Evolutionary conservation across 139 green algal species (phyloP).

Genomic region (Nannochloris sp.): DNA sequence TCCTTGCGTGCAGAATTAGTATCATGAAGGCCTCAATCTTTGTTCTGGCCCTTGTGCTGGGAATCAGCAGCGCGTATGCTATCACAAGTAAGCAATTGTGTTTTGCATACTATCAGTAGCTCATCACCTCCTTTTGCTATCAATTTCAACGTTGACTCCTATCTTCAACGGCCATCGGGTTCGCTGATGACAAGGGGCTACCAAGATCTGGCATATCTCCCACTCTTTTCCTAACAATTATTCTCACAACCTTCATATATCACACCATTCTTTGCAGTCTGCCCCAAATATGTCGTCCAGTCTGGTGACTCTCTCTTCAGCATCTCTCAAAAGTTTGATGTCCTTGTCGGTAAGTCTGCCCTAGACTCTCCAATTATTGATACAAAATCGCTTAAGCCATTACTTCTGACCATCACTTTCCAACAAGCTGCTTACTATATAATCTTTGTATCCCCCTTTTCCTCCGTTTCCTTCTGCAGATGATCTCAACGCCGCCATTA

Average conservation of each 20-base stretch:
- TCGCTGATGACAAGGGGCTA: no score
- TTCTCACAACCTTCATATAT: no score
- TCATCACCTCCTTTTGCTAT: no score
- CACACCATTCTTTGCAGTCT: no score
- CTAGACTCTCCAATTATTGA: not conserved
- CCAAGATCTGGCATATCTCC: no score
- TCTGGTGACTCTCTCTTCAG: slow-evolving; percentile 9
- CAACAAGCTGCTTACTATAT: no score
- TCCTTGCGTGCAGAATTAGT: not conserved
- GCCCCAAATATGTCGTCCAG: slow-evolving; percentile 16
- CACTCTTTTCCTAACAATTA: no score
- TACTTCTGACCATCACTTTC: no score
- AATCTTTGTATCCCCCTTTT: not conserved
- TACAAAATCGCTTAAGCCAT: not conserved
- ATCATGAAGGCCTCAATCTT: not conserved
- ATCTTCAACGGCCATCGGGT: no score
- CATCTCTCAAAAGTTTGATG: slow-evolving; percentile 10
- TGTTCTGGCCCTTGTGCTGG: not conserved
- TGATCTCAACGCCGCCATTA: not conserved
- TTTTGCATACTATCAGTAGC: no score
- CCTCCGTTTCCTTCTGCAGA: slow-evolving; percentile 5
- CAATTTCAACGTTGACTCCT: no score
- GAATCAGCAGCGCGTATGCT: not conserved
- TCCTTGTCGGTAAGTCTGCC: not conserved
- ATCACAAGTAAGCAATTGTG: no score